phyloP scores from a whole-genome alignment of 2,329 filamentous ascomycete species.

The Beauveria rudraprayagi region DNA sequence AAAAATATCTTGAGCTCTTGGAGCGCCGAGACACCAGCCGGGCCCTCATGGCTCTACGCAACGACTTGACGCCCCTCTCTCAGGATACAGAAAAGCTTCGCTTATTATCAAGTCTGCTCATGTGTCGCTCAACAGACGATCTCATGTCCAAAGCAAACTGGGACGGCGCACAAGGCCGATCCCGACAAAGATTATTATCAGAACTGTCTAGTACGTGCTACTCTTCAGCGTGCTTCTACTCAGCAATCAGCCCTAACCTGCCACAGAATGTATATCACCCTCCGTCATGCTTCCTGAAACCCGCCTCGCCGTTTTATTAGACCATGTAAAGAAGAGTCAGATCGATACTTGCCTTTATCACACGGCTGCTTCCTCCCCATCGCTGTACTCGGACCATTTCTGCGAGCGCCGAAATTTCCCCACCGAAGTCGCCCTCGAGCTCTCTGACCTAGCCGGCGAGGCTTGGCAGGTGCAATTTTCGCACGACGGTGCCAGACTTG shows the following conservation, averaged over 20 bases:
- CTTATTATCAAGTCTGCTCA: constrained; percentile 78
- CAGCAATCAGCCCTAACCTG: not conserved
- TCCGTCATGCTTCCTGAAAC: constrained; percentile 96
- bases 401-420: constrained; percentile 80
- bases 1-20: constrained; percentile 89
- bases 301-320: constrained; percentile 70
- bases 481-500: constrained; percentile 73
- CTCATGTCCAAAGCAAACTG: constrained; percentile 70
- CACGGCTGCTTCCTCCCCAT: constrained; percentile 69
- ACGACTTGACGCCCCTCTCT: constrained; percentile 79
- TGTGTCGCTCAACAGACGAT: constrained; percentile 75
- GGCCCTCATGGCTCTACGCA: constrained; percentile 75
- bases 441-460: constrained; percentile 69
- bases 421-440: constrained; percentile 58
- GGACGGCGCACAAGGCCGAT: constrained; percentile 73
- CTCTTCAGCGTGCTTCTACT: not conserved
- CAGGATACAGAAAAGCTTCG: constrained; percentile 72
- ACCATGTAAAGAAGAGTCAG: constrained; percentile 77
- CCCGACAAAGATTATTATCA: constrained; percentile 66
- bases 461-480: constrained; percentile 92
- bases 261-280: constrained; percentile 76
- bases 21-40: constrained; percentile 65
- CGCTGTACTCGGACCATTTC: constrained; percentile 79
- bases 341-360: constrained; percentile 82
- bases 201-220: constrained; percentile 66